Conservation (phyloP, 1,284 basidiomycete species). For the Tilletia indica region DNA sequence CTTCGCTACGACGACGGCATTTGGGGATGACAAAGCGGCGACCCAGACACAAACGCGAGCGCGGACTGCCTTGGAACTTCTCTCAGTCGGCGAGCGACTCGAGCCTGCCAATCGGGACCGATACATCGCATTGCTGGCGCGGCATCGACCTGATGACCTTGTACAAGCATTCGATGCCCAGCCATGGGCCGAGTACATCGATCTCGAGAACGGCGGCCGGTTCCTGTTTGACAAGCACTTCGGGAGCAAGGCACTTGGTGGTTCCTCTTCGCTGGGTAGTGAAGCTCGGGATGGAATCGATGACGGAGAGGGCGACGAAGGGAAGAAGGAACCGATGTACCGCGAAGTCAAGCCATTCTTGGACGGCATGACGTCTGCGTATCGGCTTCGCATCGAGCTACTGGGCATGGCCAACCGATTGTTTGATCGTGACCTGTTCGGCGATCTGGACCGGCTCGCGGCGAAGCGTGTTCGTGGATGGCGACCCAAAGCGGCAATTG, state of each 20-base stretch:
- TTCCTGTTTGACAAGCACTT: conserved; percentile 18
- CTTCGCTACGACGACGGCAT: background rate
- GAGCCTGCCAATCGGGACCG: conserved; percentile 62
- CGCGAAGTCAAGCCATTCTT: conserved; percentile 87
- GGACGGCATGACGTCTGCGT: conserved; percentile 89
- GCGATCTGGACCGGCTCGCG: conserved; percentile 63
- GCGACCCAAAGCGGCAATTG: background rate
- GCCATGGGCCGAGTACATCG: conserved; percentile 12
- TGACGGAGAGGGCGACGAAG: background rate
- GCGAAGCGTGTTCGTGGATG: conserved; percentile 7
- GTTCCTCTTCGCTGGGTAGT: conserved; percentile 66
- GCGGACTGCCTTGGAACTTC: conserved; percentile 7
- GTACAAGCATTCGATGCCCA: conserved; percentile 58
- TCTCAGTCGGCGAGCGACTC: conserved; percentile 55
- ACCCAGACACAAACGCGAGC: background rate
- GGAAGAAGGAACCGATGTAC: conserved; percentile 63
- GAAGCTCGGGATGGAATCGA: background rate
- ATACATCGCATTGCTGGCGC: conserved; percentile 77
- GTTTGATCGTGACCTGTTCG: conserved; percentile 77
- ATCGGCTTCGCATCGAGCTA: conserved; percentile 85
- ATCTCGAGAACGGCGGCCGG: conserved; percentile 12
- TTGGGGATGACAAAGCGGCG: background rate
- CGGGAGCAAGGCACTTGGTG: conserved; percentile 73
- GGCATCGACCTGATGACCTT: conserved; percentile 68
- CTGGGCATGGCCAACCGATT: conserved; percentile 82